phyloP scores from a whole-genome alignment of 495 filamentous ascomycete genomes.

The Cladorrhinum samala region DNA sequence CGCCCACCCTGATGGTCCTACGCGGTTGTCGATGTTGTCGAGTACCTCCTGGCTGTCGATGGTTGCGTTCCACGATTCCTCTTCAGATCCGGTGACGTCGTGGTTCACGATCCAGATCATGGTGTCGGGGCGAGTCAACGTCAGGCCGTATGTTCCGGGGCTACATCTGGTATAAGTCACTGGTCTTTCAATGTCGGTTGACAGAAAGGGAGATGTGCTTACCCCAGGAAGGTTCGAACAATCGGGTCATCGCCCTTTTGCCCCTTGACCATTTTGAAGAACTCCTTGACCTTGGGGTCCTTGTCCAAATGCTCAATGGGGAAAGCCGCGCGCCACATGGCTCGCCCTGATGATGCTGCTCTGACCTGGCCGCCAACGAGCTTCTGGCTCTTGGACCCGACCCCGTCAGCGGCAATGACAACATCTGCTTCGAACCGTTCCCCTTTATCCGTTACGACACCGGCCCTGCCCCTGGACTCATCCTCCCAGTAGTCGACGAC shows the following conservation, averaged over 20 bases:
- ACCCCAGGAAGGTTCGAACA: slow-evolving; percentile 38
- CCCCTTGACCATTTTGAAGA: slow-evolving; percentile 38
- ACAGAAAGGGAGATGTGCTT: slow-evolving; percentile 10
- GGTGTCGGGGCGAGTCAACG: slow-evolving; percentile 41
- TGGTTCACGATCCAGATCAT: slow-evolving; percentile 55
- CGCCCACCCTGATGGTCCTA: slow-evolving; percentile 42
- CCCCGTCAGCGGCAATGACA: slow-evolving; percentile 55
- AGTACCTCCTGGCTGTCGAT: slow-evolving; percentile 50
- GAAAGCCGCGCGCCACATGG: slow-evolving; percentile 49
- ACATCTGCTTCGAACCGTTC: slow-evolving; percentile 47
- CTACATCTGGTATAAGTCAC: slow-evolving; percentile 17
- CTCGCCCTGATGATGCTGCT: slow-evolving; percentile 42
- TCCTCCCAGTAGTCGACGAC: slow-evolving; percentile 50
- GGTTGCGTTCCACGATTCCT: slow-evolving; percentile 48
- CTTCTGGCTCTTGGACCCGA: slow-evolving; percentile 46
- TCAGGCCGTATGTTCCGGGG: slow-evolving; percentile 45
- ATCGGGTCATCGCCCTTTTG: slow-evolving; percentile 34
- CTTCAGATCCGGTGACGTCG: slow-evolving; percentile 44
- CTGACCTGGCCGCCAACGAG: slow-evolving; percentile 46
- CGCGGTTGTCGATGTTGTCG: slow-evolving; percentile 43
- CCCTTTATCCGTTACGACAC: slow-evolving; percentile 45
- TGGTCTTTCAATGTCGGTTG: not conserved
- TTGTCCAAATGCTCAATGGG: slow-evolving; percentile 32
- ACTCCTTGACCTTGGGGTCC: slow-evolving; percentile 37
- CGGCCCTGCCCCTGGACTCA: slow-evolving; percentile 30